A percentile compares a stretch with the other conserved stretches of the same genome.
Evolutionary conservation across 768 basidiomycete species (phyloP).

Genomic region (Epithele typhae): DNA sequence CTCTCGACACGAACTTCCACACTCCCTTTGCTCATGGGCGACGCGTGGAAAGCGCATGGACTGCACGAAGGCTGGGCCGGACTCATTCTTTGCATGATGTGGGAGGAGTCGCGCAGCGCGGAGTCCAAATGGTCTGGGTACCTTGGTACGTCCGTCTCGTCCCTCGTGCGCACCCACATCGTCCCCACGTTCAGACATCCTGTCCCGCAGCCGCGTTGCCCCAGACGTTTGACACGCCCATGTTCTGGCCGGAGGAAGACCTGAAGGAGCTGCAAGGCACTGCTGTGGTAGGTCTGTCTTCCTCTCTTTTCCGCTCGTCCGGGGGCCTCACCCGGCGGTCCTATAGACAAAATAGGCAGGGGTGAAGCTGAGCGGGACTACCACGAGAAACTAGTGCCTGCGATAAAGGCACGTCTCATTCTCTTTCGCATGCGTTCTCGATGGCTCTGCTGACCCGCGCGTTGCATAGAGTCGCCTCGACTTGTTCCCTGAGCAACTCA

Average conservation of each 20-base stretch:
- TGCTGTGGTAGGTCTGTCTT: conserved; percentile 72
- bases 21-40: conserved; percentile 57
- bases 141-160: conserved; percentile 44
- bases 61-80: conserved; percentile 80
- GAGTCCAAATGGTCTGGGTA: conserved; percentile 70
- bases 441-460: too few relatives aligned
- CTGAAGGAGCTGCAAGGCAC: conserved; percentile 76
- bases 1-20: conserved; percentile 75
- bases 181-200: background rate
- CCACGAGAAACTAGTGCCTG: conserved; percentile 58
- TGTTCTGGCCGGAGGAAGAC: conserved; percentile 87
- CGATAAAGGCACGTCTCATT: conserved; percentile 50
- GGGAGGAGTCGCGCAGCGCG: conserved; percentile 69
- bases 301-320: background rate
- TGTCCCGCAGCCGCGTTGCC: conserved; percentile 57
- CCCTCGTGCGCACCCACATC: background rate
- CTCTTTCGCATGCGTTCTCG: background rate
- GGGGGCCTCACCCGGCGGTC: background rate
- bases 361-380: conserved; percentile 78
- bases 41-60: conserved; percentile 55
- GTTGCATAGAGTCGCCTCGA: conserved; percentile 57
- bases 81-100: conserved; percentile 93
- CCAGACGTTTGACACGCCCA: conserved; percentile 74
- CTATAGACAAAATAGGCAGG: conserved; percentile 85
- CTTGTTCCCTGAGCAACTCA: conserved; percentile 57